Evolutionary conservation across 495 filamentous ascomycete genomes (phyloP).

Genomic region (Lasiosphaeria hispida): DNA sequence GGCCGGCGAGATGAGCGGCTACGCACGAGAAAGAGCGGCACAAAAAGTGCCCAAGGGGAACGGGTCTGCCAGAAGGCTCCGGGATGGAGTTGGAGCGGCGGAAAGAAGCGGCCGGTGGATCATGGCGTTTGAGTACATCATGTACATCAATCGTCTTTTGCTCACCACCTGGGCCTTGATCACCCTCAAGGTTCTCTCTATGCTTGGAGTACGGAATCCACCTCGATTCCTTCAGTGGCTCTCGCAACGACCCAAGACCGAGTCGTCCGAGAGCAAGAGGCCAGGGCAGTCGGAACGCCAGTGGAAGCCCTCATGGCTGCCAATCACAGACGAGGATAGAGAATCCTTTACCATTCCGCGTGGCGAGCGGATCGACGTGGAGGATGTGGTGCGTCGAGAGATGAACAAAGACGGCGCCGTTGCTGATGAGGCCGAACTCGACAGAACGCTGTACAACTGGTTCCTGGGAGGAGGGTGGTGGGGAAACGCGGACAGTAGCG

Average conservation of each 20-base stretch:
- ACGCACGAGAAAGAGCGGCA: conserved; percentile 62
- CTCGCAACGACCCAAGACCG: conserved; percentile 42
- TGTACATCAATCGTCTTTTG: conserved; percentile 67
- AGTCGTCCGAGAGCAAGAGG: conserved; percentile 38
- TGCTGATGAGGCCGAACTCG: conserved; percentile 62
- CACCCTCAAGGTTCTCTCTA: conserved; percentile 51
- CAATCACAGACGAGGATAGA: conserved; percentile 35
- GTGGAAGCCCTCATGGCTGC: conserved; percentile 16
- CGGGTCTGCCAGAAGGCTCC: conserved; percentile 32
- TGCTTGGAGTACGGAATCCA: conserved; percentile 59
- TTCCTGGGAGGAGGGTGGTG: conserved; percentile 79
- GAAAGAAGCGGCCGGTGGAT: conserved; percentile 71
- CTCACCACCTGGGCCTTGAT: conserved; percentile 56
- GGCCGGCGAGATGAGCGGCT: conserved; percentile 54
- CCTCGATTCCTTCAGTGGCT: conserved; percentile 63
- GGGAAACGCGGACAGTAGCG: conserved; percentile 74
- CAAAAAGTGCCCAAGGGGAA: conserved; percentile 50
- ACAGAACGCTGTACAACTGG: conserved; percentile 72
- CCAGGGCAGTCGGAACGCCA: conserved; percentile 30
- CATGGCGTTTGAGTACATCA: conserved; percentile 70
- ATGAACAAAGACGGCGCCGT: conserved; percentile 30
- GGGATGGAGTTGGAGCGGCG: conserved; percentile 72
- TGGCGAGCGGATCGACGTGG: conserved; percentile 69
- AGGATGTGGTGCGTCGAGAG: conserved; percentile 65
- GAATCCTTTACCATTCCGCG: conserved; percentile 56